These are phyloP conservation scores for Gonapodya prolifera DNA, from an alignment of 192 early-diverging fungal genomes.

Conservation along the genomic window DNA sequence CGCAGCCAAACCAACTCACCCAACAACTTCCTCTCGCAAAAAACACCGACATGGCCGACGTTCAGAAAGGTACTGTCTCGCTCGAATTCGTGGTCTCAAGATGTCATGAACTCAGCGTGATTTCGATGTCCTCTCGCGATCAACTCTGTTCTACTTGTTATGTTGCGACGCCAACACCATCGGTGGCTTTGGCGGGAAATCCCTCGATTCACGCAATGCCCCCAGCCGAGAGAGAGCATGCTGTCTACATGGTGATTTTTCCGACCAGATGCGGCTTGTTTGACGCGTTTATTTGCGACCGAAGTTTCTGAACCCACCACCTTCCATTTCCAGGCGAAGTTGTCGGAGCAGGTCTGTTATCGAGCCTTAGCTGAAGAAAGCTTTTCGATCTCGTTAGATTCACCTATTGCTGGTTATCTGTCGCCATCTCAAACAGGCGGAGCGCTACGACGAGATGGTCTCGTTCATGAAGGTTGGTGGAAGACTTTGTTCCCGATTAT, in stretches of 20 bases:
- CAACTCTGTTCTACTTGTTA: too few species aligned
- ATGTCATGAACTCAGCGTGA: too few species aligned
- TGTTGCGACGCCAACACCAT: too few species aligned
- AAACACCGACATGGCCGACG: not conserved
- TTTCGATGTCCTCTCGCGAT: too few species aligned
- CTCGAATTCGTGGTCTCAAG: too few species aligned
- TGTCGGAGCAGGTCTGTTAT: not conserved
- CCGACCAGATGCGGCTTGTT: not conserved
- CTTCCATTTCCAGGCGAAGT: not conserved
- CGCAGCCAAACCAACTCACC: too few species aligned
- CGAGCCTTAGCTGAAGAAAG: too few species aligned
- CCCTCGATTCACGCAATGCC: too few species aligned
- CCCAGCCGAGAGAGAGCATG: not conserved
- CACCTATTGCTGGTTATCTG: too few species aligned
- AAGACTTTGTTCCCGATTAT: constrained; percentile 41
- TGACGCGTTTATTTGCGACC: not conserved
- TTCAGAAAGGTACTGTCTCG: not conserved
- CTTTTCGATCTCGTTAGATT: not conserved
- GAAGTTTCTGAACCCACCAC: not conserved
- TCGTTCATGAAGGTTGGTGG: constrained; percentile 78
- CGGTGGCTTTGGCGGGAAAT: not conserved
- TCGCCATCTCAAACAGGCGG: not conserved
- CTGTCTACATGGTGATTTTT: not conserved
- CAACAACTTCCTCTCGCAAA: not conserved
- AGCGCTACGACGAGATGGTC: constrained; percentile 54